phyloP scores from a whole-genome alignment of 495 filamentous ascomycete species.

The Lepidopterella palustris region DNA sequence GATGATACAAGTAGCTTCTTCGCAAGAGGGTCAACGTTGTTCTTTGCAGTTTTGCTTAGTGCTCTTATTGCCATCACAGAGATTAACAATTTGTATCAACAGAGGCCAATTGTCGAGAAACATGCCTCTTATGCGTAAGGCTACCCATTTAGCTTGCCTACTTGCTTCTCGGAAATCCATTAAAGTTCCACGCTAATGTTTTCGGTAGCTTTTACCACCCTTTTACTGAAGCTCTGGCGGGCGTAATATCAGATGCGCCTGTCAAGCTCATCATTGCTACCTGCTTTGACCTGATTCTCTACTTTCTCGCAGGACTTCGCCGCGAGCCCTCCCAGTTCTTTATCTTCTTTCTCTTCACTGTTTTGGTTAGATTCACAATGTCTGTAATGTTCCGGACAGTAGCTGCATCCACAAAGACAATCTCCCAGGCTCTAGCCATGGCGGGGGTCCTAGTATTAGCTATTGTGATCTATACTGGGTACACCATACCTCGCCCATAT shows the following conservation, averaged over 20 bases:
- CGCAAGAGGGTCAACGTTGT: constrained; percentile 56
- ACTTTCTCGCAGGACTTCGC: constrained; percentile 67
- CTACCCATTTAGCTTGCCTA: too few relatives aligned
- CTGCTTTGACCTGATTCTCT: constrained; percentile 69
- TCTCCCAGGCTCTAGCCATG: constrained; percentile 60
- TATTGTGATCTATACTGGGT: constrained; percentile 76
- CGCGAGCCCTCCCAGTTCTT: constrained; percentile 76
- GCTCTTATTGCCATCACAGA: constrained; percentile 74
- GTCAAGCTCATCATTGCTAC: constrained; percentile 62
- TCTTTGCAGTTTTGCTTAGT: constrained; percentile 77
- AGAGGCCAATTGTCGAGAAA: constrained; percentile 69
- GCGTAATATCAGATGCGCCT: constrained; percentile 70
- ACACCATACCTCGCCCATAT: constrained; percentile 60
- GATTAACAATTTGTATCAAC: constrained; percentile 61
- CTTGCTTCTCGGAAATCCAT: too few relatives aligned
- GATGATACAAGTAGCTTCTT: constrained; percentile 51
- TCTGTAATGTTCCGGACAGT: constrained; percentile 75
- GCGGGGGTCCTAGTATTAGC: constrained; percentile 58
- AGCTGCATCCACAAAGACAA: constrained; percentile 55
- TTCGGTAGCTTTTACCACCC: constrained; percentile 89
- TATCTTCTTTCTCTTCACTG: constrained; percentile 59
- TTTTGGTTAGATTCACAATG: constrained; percentile 66
- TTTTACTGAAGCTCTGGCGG: constrained; percentile 66
- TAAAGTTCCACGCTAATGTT: too few relatives aligned
- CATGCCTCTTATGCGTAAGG: constrained; percentile 77